phyloP scores from a whole-genome alignment of 257 asterid species.

The Anisodus acutangulus region DNA sequence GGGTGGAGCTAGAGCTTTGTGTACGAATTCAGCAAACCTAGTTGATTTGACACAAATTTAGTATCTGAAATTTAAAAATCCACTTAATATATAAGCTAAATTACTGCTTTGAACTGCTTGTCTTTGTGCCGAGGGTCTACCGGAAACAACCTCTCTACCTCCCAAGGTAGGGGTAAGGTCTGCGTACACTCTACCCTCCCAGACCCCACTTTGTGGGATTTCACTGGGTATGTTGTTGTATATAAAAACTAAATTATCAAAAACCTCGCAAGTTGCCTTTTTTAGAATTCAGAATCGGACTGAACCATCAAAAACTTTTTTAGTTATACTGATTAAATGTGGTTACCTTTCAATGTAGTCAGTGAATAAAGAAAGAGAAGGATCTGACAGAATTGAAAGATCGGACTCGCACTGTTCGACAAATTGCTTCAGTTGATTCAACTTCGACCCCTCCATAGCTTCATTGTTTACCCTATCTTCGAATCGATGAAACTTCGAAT shows the following conservation, averaged over 20 bases:
- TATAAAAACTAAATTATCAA: not conserved
- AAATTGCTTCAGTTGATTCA: slow-evolving; percentile 65
- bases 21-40: too few species aligned
- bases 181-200: too few species aligned
- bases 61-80: not conserved
- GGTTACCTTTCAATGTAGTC: slow-evolving; percentile 74
- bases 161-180: too few species aligned
- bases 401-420: slow-evolving; percentile 63
- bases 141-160: too few species aligned
- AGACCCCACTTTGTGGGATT: too few species aligned
- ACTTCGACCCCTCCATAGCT: slow-evolving; percentile 66
- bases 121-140: too few species aligned
- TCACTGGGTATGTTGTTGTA: too few species aligned
- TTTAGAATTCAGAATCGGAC: not conserved
- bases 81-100: not conserved
- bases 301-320: too few species aligned
- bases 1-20: too few species aligned
- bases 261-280: not conserved
- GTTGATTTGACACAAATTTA: not conserved
- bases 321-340: not conserved
- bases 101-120: too few species aligned
- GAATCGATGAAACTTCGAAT: not conserved
- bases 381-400: slow-evolving; percentile 74
- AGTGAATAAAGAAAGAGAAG: slow-evolving; percentile 71
- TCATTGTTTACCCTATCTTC: not conserved